These are phyloP conservation scores for Venturia asperata DNA, from an alignment of 2,329 filamentous ascomycete species.

Conservation along the genomic window DNA sequence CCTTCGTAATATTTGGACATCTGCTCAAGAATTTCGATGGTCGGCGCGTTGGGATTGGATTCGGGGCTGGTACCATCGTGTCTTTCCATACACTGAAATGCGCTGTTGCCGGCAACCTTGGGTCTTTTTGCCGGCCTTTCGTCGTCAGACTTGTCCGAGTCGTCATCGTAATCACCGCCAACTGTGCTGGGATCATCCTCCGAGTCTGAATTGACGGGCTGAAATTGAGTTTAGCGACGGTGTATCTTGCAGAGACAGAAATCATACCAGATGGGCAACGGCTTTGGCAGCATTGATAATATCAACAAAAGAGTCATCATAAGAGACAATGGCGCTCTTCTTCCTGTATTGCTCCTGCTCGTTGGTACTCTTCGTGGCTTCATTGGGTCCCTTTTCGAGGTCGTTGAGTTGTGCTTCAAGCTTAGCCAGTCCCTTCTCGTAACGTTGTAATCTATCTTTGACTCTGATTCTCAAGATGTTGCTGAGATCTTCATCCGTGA, in stretches of 20 bases:
- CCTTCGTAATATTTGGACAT: slow-evolving; percentile 74
- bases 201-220: slow-evolving; percentile 16
- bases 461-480: background rate
- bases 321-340: slow-evolving; percentile 3
- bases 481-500: background rate
- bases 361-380: slow-evolving; percentile 24
- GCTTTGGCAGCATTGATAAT: slow-evolving; percentile 58
- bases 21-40: slow-evolving; percentile 67
- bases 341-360: slow-evolving; percentile 17
- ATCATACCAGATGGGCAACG: slow-evolving; percentile 27
- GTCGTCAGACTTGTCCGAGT: slow-evolving; percentile 26
- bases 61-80: slow-evolving; percentile 38
- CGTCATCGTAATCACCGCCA: slow-evolving; percentile 15
- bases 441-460: background rate
- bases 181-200: slow-evolving; percentile 1
- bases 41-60: slow-evolving; percentile 64
- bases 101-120: slow-evolving; percentile 30
- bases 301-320: slow-evolving; percentile 53
- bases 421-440: background rate
- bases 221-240: background rate
- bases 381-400: slow-evolving; percentile 29
- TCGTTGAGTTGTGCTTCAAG: slow-evolving; percentile 28
- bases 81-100: slow-evolving; percentile 55
- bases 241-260: background rate
- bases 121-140: slow-evolving; percentile 16